Evolutionary conservation across 768 basidiomycete species (phyloP).

Genomic region (Lepiota brunneoincarnata): DNA sequence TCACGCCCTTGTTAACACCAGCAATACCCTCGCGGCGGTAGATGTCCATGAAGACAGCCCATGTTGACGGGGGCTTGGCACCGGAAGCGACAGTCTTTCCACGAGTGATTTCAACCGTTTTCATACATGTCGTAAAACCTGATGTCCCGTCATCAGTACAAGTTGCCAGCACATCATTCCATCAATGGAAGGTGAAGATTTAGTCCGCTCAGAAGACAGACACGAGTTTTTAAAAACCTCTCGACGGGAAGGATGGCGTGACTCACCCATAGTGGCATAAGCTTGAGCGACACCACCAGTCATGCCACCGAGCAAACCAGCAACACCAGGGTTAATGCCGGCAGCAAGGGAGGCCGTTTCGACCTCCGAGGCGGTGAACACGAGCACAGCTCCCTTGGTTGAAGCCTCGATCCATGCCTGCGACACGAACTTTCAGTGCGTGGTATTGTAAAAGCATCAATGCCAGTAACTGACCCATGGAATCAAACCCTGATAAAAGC

Average conservation of each 20-base stretch:
- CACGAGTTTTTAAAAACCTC: not conserved
- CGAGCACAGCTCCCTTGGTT: slow-evolving; percentile 93
- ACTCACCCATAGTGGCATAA: slow-evolving; percentile 99
- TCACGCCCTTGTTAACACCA: slow-evolving; percentile 99
- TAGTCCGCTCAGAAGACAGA: not conserved
- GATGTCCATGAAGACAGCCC: slow-evolving; percentile 93
- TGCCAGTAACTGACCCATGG: slow-evolving; percentile 74
- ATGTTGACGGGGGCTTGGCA: slow-evolving; percentile 85
- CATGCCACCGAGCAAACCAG: slow-evolving; percentile 95
- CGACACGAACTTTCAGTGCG: slow-evolving; percentile 2
- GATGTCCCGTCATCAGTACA: not conserved
- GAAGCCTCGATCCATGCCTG: slow-evolving; percentile 99
- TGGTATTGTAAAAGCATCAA: not conserved
- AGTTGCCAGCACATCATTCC: not conserved
- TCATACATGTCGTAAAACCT: slow-evolving; percentile 99
- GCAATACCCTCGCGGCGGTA: slow-evolving; percentile 90
- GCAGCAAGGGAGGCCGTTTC: slow-evolving; percentile 63
- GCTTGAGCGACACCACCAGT: slow-evolving; percentile 96
- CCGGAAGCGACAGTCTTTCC: slow-evolving; percentile 88
- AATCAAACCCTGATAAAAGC: slow-evolving; percentile 98
- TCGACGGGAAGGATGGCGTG: not conserved
- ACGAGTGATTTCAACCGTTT: slow-evolving; percentile 96
- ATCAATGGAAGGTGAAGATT: slow-evolving; percentile 3
- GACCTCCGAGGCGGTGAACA: slow-evolving; percentile 96
- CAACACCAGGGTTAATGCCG: slow-evolving; percentile 76